phyloP scores from a whole-genome alignment of 169 alveolate species.

The Perkinsus marinus region DNA sequence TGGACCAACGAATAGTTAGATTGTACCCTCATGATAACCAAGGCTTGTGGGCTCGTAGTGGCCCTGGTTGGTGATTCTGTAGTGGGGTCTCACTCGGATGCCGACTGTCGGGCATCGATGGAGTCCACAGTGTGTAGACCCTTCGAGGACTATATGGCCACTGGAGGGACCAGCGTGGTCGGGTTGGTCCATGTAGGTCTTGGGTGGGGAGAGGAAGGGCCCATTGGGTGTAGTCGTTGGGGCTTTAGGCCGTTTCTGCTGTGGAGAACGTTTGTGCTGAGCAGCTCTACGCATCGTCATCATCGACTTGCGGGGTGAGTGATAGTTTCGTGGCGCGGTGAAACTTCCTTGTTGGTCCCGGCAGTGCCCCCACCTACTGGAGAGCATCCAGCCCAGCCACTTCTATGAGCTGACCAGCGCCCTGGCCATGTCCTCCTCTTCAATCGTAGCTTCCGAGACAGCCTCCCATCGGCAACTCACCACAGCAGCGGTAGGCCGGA shows the following conservation, averaged over 20 bases:
- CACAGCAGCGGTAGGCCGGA: background rate
- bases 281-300: background rate
- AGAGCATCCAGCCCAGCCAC: background rate
- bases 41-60: no score
- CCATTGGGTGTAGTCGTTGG: background rate
- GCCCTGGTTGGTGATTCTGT: background rate
- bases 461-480: background rate
- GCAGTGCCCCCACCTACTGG: background rate
- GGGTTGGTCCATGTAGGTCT: background rate
- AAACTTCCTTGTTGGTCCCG: background rate
- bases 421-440: background rate
- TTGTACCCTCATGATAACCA: no score
- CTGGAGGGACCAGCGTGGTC: background rate
- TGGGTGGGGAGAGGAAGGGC: background rate
- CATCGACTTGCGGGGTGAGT: background rate
- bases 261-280: background rate
- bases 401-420: background rate
- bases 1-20: no score
- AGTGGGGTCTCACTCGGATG: background rate
- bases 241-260: background rate
- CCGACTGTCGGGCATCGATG: background rate
- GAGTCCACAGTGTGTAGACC: background rate
- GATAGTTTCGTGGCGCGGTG: background rate
- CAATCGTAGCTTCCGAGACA: background rate
- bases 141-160: background rate